Evolutionary conservation across 2,329 filamentous ascomycete genomes (phyloP), one percentile per base, ranked within the genome.

Genomic region (Taxawa tesnikishii): DNA sequence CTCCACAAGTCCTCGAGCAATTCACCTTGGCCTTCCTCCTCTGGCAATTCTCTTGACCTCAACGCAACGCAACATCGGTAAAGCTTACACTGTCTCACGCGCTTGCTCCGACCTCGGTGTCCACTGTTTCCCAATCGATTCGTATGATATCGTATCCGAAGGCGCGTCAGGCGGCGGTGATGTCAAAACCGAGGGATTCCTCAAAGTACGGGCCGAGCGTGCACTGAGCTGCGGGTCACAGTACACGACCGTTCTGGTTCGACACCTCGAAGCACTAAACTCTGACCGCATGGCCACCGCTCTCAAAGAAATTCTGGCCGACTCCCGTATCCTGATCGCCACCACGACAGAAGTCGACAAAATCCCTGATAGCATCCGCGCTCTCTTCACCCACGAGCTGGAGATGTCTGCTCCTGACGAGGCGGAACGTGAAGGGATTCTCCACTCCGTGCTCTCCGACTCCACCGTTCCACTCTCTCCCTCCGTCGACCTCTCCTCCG

Each of bases 321-420:
- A 81, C 28, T 75, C 76, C 3, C 68, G 90, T 33, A 83, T 96
- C 3, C 60, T 98, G 15, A 77, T 98, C 44, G 88, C 90, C 1
- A 98, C 90, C 0, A 94, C 88, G 0, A 94, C 85, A 5, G 88
- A 96, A 44, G 76, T 94, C 1, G 90, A 96, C 51, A 92, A 96
- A 54, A 74, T 98, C 1, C 83, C 88, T 0, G 87, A 94, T 46
- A 82, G 82, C 1, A 77, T 96, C 13, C 75, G 90, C 32, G 84
- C 84, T 8, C 65, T 96, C 3, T 96, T 98, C 54, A 94, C 85
- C 0, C 88, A 98, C 47, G 90, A 98, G 55, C 68, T 98, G 26
- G 88, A 96, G 49, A 84, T 98, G 73, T 74, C 67, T 27, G 90
- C 90, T 0, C 90, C 90, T 0, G 87, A 96, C 45, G 90, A 98